Evolutionary conservation across 805 yeast genomes (phyloP).

Genomic region (Barnettozyma populi): DNA sequence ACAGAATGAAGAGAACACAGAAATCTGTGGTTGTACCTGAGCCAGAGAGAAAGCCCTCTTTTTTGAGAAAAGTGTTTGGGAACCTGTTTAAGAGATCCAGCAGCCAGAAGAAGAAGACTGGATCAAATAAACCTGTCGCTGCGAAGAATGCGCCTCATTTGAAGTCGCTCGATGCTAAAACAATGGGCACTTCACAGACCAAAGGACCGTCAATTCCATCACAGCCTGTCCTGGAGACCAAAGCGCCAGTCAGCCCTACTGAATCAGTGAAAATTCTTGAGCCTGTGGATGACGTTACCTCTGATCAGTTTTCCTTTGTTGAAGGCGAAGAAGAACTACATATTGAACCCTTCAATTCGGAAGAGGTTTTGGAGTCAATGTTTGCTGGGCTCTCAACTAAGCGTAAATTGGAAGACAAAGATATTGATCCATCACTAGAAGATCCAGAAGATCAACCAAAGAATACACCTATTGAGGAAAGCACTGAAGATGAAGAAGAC

Average conservation of each 20-base stretch:
- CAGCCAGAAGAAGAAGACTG: not conserved
- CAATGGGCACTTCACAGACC: not conserved
- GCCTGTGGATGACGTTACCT: constrained; percentile 1
- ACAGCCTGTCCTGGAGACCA: not conserved
- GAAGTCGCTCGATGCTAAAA: not conserved
- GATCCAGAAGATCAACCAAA: not conserved
- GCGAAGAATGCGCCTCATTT: not conserved
- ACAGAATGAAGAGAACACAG: not conserved
- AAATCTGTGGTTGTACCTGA: not conserved
- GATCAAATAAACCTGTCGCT: not conserved
- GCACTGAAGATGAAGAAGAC: constrained; percentile 5
- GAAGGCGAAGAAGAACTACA: constrained; percentile 23
- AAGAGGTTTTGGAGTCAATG: constrained; percentile 10
- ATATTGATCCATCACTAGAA: not conserved
- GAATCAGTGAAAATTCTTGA: not conserved
- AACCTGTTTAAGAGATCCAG: constrained; percentile 11
- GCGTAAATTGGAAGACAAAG: not conserved
- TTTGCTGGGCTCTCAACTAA: constrained; percentile 11
- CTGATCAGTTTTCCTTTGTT: constrained; percentile 21
- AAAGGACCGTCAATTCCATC: not conserved
- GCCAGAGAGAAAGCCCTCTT: constrained; percentile 19
- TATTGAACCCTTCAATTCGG: constrained; percentile 11
- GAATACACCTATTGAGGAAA: not conserved
- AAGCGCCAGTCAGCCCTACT: not conserved
- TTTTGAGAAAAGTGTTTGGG: constrained; percentile 19